phyloP scores from a whole-genome alignment of 2,329 filamentous ascomycete species.

The Arthrobotrys sinensis region DNA sequence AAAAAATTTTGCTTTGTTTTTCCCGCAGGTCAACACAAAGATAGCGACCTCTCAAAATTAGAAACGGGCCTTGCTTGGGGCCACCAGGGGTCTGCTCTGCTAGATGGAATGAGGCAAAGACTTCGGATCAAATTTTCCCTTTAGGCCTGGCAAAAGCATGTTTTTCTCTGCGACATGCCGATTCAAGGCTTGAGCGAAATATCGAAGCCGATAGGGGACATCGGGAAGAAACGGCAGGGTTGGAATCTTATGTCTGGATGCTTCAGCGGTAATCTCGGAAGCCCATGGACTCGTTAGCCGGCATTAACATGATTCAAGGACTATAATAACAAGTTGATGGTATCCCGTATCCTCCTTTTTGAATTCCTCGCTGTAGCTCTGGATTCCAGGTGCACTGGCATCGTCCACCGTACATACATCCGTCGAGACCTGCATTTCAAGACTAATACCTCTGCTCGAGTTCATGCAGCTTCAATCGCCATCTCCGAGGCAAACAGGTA shows the following conservation, averaged over 20 bases:
- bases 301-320: not conserved
- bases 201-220: constrained; percentile 45
- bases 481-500: not conserved
- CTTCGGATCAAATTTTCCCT: constrained; percentile 61
- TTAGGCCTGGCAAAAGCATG: constrained; percentile 36
- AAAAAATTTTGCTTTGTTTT: constrained; percentile 60
- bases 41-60: constrained; percentile 50
- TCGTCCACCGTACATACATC: not conserved
- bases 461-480: not conserved
- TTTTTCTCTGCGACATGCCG: constrained; percentile 36
- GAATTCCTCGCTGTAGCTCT: not conserved
- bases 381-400: not conserved
- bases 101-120: constrained; percentile 56
- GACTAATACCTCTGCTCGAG: constrained; percentile 5
- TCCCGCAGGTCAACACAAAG: constrained; percentile 43
- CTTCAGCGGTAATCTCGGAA: constrained; percentile 34
- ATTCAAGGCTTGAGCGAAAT: constrained; percentile 54
- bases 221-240: constrained; percentile 60
- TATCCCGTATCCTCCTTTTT: not conserved
- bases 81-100: constrained; percentile 29
- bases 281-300: not conserved
- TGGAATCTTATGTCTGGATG: not conserved
- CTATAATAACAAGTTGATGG: not conserved
- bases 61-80: constrained; percentile 34
- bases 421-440: constrained; percentile 13